These are phyloP conservation scores for Paecilomyces niveus DNA, from an alignment of 2,329 filamentous ascomycete genomes.

Conservation along the genomic window DNA sequence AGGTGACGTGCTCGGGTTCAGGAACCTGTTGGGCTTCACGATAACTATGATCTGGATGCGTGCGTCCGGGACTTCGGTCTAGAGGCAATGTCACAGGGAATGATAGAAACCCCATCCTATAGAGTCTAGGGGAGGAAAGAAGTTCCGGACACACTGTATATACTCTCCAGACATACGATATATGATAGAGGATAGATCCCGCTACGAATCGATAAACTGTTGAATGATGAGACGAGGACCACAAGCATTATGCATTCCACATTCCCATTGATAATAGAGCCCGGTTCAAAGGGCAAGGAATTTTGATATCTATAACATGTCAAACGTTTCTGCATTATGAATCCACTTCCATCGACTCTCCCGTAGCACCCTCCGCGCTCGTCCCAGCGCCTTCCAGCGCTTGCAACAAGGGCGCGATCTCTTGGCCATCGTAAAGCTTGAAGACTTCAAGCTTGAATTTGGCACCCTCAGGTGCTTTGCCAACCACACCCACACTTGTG, in stretches of 20 bases:
- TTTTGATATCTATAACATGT: constrained; percentile 21
- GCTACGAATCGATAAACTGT: constrained; percentile 1
- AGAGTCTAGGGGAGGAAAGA: not conserved
- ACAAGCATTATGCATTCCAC: not conserved
- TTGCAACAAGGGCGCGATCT: constrained; percentile 80
- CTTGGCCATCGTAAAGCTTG: constrained; percentile 82
- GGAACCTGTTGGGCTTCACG: not conserved
- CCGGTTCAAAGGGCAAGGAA: not conserved
- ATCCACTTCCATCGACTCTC: constrained; percentile 53
- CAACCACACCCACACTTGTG: constrained; percentile 83
- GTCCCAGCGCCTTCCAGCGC: constrained; percentile 46
- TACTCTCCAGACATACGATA: constrained; percentile 3
- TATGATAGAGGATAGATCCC: constrained; percentile 2
- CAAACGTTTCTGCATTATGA: constrained; percentile 28
- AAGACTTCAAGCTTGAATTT: constrained; percentile 65
- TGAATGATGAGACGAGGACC: constrained; percentile 2
- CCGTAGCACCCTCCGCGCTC: constrained; percentile 32
- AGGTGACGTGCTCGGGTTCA: not conserved
- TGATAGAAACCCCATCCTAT: not conserved
- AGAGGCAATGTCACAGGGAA: not conserved
- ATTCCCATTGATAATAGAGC: not conserved
- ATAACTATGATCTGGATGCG: constrained; percentile 1
- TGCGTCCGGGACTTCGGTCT: not conserved
- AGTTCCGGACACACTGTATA: not conserved
- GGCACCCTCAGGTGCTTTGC: constrained; percentile 48